Percentiles rank a stretch among this genome's conserved stretches.
phyloP scores from a whole-genome alignment of 2,329 filamentous ascomycete species.

The Colletotrichum orbiculare region DNA sequence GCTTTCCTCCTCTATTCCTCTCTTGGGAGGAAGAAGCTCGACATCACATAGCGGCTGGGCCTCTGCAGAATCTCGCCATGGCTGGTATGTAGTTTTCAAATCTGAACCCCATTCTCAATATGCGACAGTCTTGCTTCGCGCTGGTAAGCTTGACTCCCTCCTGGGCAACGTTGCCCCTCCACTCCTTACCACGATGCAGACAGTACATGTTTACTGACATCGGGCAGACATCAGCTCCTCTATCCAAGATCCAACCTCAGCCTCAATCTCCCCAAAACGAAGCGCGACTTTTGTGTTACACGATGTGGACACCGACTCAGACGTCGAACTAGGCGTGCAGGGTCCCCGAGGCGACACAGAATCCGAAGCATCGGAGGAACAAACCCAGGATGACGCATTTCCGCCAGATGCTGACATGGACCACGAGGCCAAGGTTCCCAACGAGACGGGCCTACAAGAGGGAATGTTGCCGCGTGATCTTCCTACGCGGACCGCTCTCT shows the following conservation, averaged over 20 bases:
- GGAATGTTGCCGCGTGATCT: constrained; percentile 71
- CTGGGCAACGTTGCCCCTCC: background rate
- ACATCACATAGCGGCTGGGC: constrained; percentile 7
- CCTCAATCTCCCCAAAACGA: constrained; percentile 36
- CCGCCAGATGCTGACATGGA: background rate
- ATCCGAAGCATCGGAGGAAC: constrained; percentile 23
- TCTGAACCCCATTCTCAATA: constrained; percentile 12
- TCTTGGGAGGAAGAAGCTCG: constrained; percentile 23
- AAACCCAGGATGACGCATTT: constrained; percentile 12
- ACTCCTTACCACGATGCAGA: background rate
- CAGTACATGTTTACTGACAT: constrained; percentile 7
- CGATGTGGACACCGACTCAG: constrained; percentile 31
- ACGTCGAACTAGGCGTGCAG: constrained; percentile 27
- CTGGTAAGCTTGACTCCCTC: constrained; percentile 31
- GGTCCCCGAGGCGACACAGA: constrained; percentile 32
- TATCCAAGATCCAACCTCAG: constrained; percentile 30
- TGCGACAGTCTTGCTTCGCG: constrained; percentile 8
- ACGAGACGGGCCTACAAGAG: constrained; percentile 50
- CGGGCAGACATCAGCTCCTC: constrained; percentile 16
- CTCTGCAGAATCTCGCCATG: constrained; percentile 25
- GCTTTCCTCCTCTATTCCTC: background rate
- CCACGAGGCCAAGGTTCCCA: constrained; percentile 2
- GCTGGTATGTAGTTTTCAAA: constrained; percentile 37
- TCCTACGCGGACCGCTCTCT: constrained; percentile 83
- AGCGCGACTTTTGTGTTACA: constrained; percentile 24